Evolutionary conservation across 116 monocot species (phyloP).

Genomic region (Trichopus zeylanicus): DNA sequence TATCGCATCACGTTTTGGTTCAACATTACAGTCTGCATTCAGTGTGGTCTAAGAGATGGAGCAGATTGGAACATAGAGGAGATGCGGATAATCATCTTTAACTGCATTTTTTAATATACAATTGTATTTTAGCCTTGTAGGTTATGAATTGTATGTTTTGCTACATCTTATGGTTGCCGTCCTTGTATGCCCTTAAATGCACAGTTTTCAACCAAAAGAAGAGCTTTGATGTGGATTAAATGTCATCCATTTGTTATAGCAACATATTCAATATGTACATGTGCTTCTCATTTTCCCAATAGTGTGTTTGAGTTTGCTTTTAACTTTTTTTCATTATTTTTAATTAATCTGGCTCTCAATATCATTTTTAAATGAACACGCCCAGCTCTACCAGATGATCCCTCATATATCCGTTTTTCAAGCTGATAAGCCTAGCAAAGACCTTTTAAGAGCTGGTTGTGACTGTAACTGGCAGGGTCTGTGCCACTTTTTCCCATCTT

Average conservation of each 20-base stretch:
- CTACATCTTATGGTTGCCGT: not conserved
- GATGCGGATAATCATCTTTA: not conserved
- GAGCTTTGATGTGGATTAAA: no score
- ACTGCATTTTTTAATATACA: not conserved
- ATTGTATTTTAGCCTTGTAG: not conserved
- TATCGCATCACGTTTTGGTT: constrained; percentile 41
- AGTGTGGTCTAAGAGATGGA: constrained; percentile 25
- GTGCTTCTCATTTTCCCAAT: no score
- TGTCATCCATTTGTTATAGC: no score
- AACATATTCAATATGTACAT: no score
- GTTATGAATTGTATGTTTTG: not conserved
- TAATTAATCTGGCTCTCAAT: no score
- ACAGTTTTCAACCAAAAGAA: no score
- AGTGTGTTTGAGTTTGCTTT: no score
- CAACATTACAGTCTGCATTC: constrained; percentile 61
- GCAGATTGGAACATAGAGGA: not conserved
- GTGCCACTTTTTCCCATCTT: constrained; percentile 61
- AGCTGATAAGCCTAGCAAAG: constrained; percentile 64
- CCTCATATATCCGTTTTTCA: no score
- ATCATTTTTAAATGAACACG: no score
- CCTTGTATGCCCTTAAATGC: no score
- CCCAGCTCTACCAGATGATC: no score
- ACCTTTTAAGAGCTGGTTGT: constrained; percentile 77
- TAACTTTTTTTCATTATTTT: no score
- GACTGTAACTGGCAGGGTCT: constrained; percentile 61